A percentile compares a stretch with the other conserved stretches of the same genome.
Conservation (phyloP, 2,329 filamentous ascomycete species). For the Leptodontidium sp. region DNA sequence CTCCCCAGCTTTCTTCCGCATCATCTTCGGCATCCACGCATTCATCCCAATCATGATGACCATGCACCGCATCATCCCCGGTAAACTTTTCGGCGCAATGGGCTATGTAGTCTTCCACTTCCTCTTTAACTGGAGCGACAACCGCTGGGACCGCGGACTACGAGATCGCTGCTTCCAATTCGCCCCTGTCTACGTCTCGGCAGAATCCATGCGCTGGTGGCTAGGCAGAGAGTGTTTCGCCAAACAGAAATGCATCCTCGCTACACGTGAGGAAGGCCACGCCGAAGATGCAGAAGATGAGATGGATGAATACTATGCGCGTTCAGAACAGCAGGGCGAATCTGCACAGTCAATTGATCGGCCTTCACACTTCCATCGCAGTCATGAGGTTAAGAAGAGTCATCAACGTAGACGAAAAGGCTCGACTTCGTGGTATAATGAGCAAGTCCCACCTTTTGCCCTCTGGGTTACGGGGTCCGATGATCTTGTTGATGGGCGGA, state of each 20-base stretch:
- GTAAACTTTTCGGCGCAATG: constrained; percentile 77
- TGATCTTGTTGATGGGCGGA: constrained; percentile 81
- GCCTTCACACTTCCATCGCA: background rate
- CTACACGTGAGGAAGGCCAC: constrained; percentile 75
- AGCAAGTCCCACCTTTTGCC: constrained; percentile 81
- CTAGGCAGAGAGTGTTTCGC: constrained; percentile 86
- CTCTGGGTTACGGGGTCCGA: constrained; percentile 89
- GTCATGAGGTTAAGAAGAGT: constrained; percentile 43
- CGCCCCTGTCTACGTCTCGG: constrained; percentile 86
- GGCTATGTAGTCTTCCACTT: constrained; percentile 92
- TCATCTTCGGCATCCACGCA: constrained; percentile 89
- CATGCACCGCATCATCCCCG: constrained; percentile 59
- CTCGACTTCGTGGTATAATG: constrained; percentile 81
- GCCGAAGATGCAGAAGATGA: constrained; percentile 62
- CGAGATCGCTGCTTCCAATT: constrained; percentile 90
- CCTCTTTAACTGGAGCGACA: constrained; percentile 87
- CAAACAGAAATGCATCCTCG: constrained; percentile 84
- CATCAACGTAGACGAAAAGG: constrained; percentile 54
- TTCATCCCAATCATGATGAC: constrained; percentile 83
- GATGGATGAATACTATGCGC: constrained; percentile 42
- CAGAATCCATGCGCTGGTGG: constrained; percentile 97
- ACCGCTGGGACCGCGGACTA: constrained; percentile 82
- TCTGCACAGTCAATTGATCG: background rate
- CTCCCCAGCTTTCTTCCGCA: constrained; percentile 76
- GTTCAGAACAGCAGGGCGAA: constrained; percentile 6